Evolutionary conservation across 2,329 filamentous ascomycete genomes (phyloP).

Genomic region (Monascus ruber): DNA sequence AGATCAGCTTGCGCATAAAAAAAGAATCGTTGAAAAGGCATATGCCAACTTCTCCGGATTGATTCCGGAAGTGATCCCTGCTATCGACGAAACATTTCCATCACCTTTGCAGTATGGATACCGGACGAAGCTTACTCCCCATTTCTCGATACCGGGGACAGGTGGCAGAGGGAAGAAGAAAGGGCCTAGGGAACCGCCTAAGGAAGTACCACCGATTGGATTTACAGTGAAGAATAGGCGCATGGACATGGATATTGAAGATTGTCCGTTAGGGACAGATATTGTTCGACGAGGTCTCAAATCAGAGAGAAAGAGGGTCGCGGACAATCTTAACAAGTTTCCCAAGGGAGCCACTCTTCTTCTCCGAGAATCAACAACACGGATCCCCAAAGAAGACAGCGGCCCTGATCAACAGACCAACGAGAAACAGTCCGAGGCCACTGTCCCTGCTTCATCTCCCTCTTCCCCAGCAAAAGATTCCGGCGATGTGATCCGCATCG

Average conservation of each 20-base stretch:
- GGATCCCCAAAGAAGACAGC: constrained; percentile 30
- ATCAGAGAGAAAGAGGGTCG: constrained; percentile 66
- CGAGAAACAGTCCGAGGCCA: constrained; percentile 8
- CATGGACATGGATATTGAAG: constrained; percentile 83
- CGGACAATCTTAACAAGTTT: constrained; percentile 58
- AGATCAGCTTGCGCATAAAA: constrained; percentile 77
- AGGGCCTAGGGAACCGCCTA: constrained; percentile 36
- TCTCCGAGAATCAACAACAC: constrained; percentile 70
- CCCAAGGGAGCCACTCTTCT: constrained; percentile 76
- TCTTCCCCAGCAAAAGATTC: constrained; percentile 19
- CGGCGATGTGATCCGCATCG: constrained; percentile 41
- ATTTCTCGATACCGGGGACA: constrained; percentile 70
- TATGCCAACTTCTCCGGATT: constrained; percentile 85
- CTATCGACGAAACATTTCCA: constrained; percentile 72
- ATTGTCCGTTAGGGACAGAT: constrained; percentile 88
- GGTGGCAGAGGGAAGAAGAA: constrained; percentile 37
- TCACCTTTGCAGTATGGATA: constrained; percentile 89
- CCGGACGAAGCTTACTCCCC: constrained; percentile 90
- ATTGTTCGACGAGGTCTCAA: constrained; percentile 70
- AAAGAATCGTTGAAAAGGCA: constrained; percentile 76
- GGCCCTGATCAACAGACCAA: background rate
- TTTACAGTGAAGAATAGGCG: constrained; percentile 80
- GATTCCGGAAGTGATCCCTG: constrained; percentile 60
- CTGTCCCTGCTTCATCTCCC: constrained; percentile 11
- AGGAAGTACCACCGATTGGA: constrained; percentile 64